Conservation (phyloP, 352 stramenopile species). For the Globisporangium lucens region DNA sequence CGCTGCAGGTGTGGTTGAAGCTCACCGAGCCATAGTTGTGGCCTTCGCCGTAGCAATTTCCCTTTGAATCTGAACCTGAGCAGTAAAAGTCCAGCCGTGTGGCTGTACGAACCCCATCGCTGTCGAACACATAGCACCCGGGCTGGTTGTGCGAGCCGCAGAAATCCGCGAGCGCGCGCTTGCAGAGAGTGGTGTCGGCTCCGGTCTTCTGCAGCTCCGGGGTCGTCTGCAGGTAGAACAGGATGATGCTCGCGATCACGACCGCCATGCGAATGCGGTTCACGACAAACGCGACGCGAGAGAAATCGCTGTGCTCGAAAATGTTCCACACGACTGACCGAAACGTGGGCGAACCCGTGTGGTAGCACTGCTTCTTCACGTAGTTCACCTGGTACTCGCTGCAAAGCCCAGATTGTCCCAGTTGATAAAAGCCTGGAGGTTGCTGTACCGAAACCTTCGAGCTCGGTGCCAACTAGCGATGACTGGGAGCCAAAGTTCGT, state of each 20-base stretch:
- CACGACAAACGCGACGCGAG: slow-evolving; percentile 16
- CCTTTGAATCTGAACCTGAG: neutral
- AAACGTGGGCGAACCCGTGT: slow-evolving; percentile 25
- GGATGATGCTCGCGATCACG: slow-evolving; percentile 38
- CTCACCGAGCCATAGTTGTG: slow-evolving; percentile 34
- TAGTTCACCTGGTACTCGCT: slow-evolving; percentile 14
- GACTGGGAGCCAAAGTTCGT: neutral
- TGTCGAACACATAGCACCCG: slow-evolving; percentile 35
- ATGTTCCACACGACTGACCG: slow-evolving; percentile 39
- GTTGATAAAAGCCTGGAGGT: neutral
- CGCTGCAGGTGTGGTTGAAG: slow-evolving; percentile 21
- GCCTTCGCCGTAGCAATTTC: slow-evolving; percentile 24
- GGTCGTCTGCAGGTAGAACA: slow-evolving; percentile 58
- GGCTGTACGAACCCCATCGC: slow-evolving; percentile 17
- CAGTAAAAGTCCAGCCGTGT: slow-evolving; percentile 32
- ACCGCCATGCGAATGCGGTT: slow-evolving; percentile 33
- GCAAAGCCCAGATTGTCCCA: neutral
- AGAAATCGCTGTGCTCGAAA: slow-evolving; percentile 42
- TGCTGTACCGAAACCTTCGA: neutral
- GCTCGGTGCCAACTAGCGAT: neutral
- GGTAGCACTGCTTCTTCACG: slow-evolving; percentile 25
- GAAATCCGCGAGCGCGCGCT: slow-evolving; percentile 36
- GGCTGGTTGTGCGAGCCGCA: slow-evolving; percentile 28
- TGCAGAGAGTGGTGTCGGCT: slow-evolving; percentile 33
- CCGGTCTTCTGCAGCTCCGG: slow-evolving; percentile 50